Percentiles rank a stretch among this genome's conserved stretches.
Conservation (phyloP, 106 monocot genomes). For the Dioscorea zingiberensis region DNA sequence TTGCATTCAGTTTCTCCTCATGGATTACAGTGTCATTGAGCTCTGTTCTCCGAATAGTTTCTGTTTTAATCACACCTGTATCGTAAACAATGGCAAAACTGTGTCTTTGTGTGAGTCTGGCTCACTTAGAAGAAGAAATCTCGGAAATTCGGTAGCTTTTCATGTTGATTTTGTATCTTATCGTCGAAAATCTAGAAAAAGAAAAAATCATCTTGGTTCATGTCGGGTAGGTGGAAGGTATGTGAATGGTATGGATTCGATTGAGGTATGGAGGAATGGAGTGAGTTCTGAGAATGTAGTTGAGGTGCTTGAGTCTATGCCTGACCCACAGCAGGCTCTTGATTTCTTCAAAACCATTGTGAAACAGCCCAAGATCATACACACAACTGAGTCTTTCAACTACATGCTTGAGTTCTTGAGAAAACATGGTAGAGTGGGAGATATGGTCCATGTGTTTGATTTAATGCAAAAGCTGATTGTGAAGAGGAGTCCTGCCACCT, state of each 20-base stretch:
- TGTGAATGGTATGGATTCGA: neutral
- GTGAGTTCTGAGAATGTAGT: conserved; percentile 54
- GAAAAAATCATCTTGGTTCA: conserved; percentile 7
- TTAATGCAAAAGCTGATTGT: conserved; percentile 93
- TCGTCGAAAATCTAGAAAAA: conserved; percentile 9
- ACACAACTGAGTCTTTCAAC: conserved; percentile 84
- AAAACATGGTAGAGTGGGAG: conserved; percentile 37
- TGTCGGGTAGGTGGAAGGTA: conserved; percentile 1
- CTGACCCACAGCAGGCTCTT: conserved; percentile 47
- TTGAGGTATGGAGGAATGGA: conserved; percentile 4
- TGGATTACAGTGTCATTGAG: conserved; percentile 18
- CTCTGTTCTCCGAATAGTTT: conserved; percentile 4
- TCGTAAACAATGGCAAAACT: neutral
- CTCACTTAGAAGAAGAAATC: neutral
- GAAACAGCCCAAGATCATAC: conserved; percentile 29
- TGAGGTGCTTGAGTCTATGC: conserved; percentile 31
- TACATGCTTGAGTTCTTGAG: conserved; percentile 89
- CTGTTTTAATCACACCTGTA: neutral
- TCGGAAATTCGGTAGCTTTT: conserved; percentile 11
- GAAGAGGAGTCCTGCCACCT: conserved; percentile 54
- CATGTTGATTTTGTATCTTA: conserved; percentile 5
- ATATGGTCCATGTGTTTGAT: conserved; percentile 89
- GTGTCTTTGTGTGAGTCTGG: neutral
- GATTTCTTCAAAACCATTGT: conserved; percentile 55
- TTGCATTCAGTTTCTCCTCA: neutral